Conservation (phyloP, 2,329 filamentous ascomycete species). For the Rutstroemia sp. region DNA sequence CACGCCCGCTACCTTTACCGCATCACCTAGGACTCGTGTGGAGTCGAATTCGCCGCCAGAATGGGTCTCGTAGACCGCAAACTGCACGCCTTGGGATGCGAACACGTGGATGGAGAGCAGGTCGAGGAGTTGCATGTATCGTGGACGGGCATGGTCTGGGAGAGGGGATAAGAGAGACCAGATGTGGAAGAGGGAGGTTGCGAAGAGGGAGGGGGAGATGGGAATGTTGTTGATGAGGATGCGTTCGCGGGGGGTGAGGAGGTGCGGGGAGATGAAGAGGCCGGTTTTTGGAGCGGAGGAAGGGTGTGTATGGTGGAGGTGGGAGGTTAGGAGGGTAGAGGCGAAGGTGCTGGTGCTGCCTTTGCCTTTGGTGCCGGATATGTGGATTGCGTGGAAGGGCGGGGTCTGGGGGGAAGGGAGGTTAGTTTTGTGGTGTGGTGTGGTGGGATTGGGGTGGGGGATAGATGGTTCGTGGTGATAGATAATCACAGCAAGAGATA, state of each 20-base stretch:
- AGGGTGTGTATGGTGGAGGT: constrained; percentile 28
- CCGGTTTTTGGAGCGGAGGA: constrained; percentile 35
- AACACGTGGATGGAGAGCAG: constrained; percentile 61
- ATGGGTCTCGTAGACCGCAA: constrained; percentile 58
- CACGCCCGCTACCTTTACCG: constrained; percentile 47
- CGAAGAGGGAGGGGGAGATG: constrained; percentile 48
- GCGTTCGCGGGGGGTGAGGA: constrained; percentile 56
- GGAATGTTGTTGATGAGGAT: constrained; percentile 52
- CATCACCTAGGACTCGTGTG: constrained; percentile 54
- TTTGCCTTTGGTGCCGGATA: constrained; percentile 67
- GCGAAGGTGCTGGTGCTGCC: constrained; percentile 62
- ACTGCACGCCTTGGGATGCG: constrained; percentile 51
- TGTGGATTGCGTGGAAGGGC: constrained; percentile 39
- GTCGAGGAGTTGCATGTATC: constrained; percentile 52
- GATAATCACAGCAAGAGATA: too few species aligned
- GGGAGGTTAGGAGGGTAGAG: constrained; percentile 49
- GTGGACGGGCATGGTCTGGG: constrained; percentile 41
- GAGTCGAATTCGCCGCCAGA: constrained; percentile 61
- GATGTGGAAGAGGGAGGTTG: constrained; percentile 57
- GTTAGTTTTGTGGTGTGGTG: too few species aligned
- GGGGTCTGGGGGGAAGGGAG: too few species aligned
- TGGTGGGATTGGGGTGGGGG: too few species aligned
- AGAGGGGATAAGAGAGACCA: constrained; percentile 33
- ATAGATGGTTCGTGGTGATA: too few species aligned
- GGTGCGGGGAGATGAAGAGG: constrained; percentile 59